A percentile compares a stretch with the other conserved stretches of the same genome.
phyloP scores from a whole-genome alignment of 306 rosid species.

The Glycine soja region DNA sequence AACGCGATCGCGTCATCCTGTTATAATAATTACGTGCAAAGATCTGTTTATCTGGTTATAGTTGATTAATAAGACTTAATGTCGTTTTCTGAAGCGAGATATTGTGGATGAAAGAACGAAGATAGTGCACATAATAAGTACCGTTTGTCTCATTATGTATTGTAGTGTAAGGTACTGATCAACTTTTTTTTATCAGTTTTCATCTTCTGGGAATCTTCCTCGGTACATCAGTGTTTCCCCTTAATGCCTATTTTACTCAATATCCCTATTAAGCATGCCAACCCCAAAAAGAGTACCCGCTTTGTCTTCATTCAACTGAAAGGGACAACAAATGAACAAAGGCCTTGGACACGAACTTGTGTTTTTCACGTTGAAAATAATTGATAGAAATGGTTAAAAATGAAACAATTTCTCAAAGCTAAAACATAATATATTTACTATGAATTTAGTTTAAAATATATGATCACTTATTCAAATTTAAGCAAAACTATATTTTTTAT shows the following conservation, averaged over 20 bases:
- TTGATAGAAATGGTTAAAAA: too few species aligned
- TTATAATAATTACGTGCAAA: slow-evolving; percentile 33
- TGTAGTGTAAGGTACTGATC: background rate
- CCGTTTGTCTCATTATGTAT: slow-evolving; percentile 10
- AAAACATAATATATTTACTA: background rate
- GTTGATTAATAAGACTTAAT: background rate
- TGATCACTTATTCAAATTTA: too few species aligned
- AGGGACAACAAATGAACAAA: slow-evolving; percentile 2
- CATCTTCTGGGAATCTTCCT: slow-evolving; percentile 66
- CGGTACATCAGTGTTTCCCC: background rate
- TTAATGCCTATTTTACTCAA: background rate
- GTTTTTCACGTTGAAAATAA: background rate
- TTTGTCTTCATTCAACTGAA: background rate
- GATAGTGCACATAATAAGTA: slow-evolving; percentile 5
- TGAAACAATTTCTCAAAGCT: too few species aligned
- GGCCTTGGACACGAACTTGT: background rate
- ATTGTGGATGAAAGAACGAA: background rate
- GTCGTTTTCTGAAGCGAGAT: slow-evolving; percentile 30
- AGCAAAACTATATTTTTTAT: too few species aligned
- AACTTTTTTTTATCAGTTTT: slow-evolving; percentile 5
- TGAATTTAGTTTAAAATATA: background rate
- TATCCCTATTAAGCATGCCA: background rate
- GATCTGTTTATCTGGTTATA: background rate
- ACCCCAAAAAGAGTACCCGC: background rate
- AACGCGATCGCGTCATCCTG: slow-evolving; percentile 23